phyloP scores from a whole-genome alignment of 139 green algal genomes.

The Closterium sp. region DNA sequence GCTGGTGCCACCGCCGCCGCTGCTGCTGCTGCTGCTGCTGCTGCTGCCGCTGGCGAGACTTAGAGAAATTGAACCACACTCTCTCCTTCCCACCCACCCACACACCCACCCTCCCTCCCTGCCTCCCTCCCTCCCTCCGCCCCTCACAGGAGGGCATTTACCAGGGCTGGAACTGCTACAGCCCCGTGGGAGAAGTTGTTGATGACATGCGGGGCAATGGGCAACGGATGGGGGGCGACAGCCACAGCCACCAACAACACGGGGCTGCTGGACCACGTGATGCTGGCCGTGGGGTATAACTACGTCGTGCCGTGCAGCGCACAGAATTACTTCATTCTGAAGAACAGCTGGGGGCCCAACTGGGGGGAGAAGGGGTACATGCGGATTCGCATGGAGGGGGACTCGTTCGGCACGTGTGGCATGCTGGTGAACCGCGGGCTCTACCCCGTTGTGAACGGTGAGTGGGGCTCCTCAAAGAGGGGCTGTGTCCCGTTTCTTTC shows the following conservation, averaged over 20 bases:
- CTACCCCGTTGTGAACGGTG: background rate
- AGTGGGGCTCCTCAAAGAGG: too few species aligned
- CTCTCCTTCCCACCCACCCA: too few species aligned
- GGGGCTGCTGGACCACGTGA: background rate
- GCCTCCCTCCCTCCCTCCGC: too few species aligned
- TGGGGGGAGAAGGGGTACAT: background rate
- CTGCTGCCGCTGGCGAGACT: too few species aligned
- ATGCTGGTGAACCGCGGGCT: background rate
- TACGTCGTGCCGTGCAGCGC: background rate
- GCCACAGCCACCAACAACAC: background rate
- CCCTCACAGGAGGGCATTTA: background rate
- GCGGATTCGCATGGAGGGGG: background rate
- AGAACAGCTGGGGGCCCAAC: background rate
- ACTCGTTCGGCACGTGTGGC: background rate
- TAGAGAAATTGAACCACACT: too few species aligned
- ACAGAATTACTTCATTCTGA: background rate
- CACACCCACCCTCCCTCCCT: too few species aligned
- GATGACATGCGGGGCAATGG: too few species aligned
- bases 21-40: too few species aligned
- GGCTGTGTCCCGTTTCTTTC: too few species aligned
- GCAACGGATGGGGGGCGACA: too few species aligned
- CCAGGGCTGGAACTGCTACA: background rate
- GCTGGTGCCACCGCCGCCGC: too few species aligned
- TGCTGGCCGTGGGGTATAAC: background rate
- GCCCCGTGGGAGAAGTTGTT: too few species aligned